Conservation (phyloP, 148 eudicot genomes). For the Mesembryanthemum crystallinum region DNA sequence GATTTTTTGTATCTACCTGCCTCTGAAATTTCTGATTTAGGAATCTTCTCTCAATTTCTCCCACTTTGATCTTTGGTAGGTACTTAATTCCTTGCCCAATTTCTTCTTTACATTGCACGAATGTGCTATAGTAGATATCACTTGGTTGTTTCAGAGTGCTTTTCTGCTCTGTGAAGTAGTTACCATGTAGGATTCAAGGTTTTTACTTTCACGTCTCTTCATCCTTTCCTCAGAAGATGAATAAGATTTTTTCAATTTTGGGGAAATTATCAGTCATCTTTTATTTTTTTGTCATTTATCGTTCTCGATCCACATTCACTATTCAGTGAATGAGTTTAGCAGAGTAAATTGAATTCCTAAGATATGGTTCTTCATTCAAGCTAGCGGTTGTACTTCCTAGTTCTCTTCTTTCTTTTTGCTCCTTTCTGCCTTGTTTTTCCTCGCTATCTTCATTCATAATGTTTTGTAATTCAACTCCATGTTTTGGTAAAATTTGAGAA, state of each 20-base stretch:
- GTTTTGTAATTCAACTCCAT: neutral
- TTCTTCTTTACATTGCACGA: neutral
- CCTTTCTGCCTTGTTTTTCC: neutral
- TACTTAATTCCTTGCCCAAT: neutral
- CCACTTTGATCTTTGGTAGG: neutral
- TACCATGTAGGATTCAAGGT: neutral
- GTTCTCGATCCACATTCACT: neutral
- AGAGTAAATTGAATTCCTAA: neutral
- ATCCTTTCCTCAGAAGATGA: neutral
- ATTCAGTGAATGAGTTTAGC: neutral
- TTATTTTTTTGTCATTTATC: neutral
- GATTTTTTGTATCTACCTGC: neutral
- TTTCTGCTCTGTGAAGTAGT: neutral
- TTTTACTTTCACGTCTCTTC: neutral
- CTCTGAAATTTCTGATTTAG: too few relatives aligned
- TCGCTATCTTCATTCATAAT: too few relatives aligned
- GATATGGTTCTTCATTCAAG: neutral
- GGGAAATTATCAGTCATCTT: neutral
- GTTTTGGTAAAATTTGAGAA: neutral
- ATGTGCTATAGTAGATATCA: neutral
- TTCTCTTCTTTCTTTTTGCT: neutral
- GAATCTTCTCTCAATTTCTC: neutral
- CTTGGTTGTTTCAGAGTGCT: constrained; percentile 4
- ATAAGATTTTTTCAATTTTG: neutral
- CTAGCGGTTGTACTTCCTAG: neutral